A percentile compares a stretch with the other conserved stretches of the same genome.
phyloP scores from a whole-genome alignment of 306 rosid genomes.

The Argentina anserina region DNA sequence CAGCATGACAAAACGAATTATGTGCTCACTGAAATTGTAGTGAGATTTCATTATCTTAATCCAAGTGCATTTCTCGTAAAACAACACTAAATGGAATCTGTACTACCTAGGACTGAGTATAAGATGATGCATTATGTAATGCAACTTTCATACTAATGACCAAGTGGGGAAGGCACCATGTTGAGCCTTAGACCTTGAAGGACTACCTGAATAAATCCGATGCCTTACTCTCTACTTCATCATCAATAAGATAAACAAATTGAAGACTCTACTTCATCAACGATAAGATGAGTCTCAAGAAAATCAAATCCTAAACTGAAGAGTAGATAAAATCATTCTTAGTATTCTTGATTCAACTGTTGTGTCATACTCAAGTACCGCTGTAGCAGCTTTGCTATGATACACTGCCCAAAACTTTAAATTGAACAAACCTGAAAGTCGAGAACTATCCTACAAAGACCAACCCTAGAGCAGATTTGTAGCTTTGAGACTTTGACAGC shows the following conservation, averaged over 20 bases:
- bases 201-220: not conserved
- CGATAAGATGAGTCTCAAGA: not conserved
- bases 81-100: not conserved
- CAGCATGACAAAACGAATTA: too few relatives aligned
- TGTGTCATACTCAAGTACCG: slow-evolving; percentile 48
- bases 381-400: slow-evolving; percentile 38
- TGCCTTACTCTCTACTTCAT: not conserved
- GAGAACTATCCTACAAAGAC: slow-evolving; percentile 48
- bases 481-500: slow-evolving; percentile 53
- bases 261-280: not conserved
- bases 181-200: not conserved
- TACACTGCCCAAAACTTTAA: slow-evolving; percentile 42
- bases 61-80: not conserved
- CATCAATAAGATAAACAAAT: not conserved
- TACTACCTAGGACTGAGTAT: not conserved
- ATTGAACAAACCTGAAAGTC: slow-evolving; percentile 47
- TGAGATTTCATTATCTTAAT: too few relatives aligned
- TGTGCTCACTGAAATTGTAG: too few relatives aligned
- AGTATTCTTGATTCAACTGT: slow-evolving; percentile 43
- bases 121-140: not conserved
- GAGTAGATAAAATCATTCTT: not conserved
- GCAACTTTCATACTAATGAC: not conserved
- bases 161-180: not conserved
- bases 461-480: slow-evolving; percentile 45
- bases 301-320: not conserved